Conservation (phyloP, 2,329 filamentous ascomycete species). For the Lecanicillium sp. region DNA sequence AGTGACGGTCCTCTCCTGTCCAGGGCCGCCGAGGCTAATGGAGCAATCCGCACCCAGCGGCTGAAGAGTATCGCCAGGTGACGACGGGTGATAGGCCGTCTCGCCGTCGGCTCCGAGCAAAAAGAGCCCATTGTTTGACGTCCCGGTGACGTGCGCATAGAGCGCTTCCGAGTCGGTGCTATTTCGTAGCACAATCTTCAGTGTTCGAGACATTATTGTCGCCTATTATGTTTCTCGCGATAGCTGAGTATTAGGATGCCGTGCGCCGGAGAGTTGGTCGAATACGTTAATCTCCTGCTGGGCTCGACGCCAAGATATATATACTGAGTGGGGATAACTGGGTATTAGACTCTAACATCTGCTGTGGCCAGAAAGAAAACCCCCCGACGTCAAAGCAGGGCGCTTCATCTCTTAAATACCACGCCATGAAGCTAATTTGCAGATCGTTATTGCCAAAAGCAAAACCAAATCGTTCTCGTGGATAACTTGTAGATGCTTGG, state of each 20-base stretch:
- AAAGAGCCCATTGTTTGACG: conserved; percentile 48
- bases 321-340: too few species aligned
- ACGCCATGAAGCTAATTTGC: too few species aligned
- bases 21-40: conserved; percentile 56
- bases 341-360: too few species aligned
- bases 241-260: background rate
- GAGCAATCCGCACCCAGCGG: conserved; percentile 50
- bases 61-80: conserved; percentile 42
- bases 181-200: conserved; percentile 59
- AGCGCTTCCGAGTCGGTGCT: conserved; percentile 48
- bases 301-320: background rate
- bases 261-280: background rate
- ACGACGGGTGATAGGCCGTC: conserved; percentile 56
- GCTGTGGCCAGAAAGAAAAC: too few species aligned
- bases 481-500: background rate
- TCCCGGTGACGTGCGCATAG: conserved; percentile 65
- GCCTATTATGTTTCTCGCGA: background rate
- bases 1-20: conserved; percentile 49
- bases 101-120: conserved; percentile 59
- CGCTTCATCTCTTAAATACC: too few species aligned
- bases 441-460: too few species aligned
- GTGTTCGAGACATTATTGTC: conserved; percentile 22
- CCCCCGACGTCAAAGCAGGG: too few species aligned
- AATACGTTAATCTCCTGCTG: too few species aligned
- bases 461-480: too few species aligned